Evolutionary conservation across 2,329 filamentous ascomycete species (phyloP), one percentile per base, ranked within the genome.

Genomic region (Cytospora chrysosperma): DNA sequence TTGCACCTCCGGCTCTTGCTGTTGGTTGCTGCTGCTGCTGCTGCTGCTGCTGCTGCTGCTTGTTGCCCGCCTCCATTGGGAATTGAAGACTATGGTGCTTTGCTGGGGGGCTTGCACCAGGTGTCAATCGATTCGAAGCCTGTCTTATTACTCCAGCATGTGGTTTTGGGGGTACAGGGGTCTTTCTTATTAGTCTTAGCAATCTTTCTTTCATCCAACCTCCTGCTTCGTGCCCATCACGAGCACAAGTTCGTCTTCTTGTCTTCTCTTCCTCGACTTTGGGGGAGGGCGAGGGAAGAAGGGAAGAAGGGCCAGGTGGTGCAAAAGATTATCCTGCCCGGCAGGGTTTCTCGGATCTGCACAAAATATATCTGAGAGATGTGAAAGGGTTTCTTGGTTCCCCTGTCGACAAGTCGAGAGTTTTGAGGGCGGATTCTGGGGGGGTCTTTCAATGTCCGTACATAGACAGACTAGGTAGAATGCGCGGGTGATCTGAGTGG

Each of bases 1-100:
- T 10, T 13, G 32, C 30, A 10, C 1, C 68, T 65, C 4, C 56
- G 59, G 13, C 47, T 50, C 51, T 61, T 65, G 59, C 49, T 65
- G 58, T 47, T 27, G 40, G 59, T 8, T 32, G 28, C 28, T 30
- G 28, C 28, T 30, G 5, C 30, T 32, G 9, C 59, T 55, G 24
- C 21, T 53, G n/a, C n/a, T 30, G 28, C 4, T 30, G 28, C 9
- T 30, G 28, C 9, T 30, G 28, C 9, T 30, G 28, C n/a, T 30
- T 30, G 28, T 30, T 61, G 28, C 51, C 37, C 40, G 51, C 51
- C 28, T 55, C 59, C 59, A 61, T 61, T 49, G 37, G 30, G n/a
- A 32, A 32, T 24, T 50, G 28, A 40, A 8, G 37, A 10, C 2
- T 19, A 1, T 19, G 15, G 10, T 34, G 10, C 12, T 34, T 40